Evolutionary conservation across 805 yeast genomes (phyloP).

Genomic region (Metschnikowia santaceciliae): DNA sequence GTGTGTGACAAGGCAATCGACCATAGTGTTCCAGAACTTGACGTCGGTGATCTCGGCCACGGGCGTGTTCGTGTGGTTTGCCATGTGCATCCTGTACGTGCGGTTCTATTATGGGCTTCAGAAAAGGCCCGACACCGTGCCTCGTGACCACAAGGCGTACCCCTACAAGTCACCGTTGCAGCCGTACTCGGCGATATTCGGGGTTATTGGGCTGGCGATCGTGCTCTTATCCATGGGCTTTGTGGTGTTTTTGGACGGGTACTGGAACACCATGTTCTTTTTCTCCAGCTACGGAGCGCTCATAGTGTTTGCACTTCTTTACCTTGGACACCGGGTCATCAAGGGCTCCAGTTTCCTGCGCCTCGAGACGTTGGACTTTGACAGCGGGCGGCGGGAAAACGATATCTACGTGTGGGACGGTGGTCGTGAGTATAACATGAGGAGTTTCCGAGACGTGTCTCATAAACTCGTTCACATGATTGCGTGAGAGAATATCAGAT

Average conservation of each 20-base stretch:
- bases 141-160: constrained; percentile 57
- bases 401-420: constrained; percentile 83
- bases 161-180: constrained; percentile 70
- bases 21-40: constrained; percentile 61
- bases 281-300: constrained; percentile 64
- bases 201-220: constrained; percentile 49
- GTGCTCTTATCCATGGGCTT: constrained; percentile 59
- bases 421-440: constrained; percentile 43
- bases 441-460: constrained; percentile 30
- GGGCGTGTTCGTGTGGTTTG: constrained; percentile 76
- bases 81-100: constrained; percentile 61
- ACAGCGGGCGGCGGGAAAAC: constrained; percentile 79
- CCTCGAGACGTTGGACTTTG: constrained; percentile 72
- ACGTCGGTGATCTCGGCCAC: constrained; percentile 68
- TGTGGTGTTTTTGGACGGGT: constrained; percentile 52
- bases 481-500: constrained; percentile 19
- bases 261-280: constrained; percentile 60
- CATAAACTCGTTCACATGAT: constrained; percentile 31
- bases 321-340: constrained; percentile 51
- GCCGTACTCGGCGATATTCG: constrained; percentile 64
- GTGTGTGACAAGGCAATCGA: constrained; percentile 54
- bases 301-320: constrained; percentile 49
- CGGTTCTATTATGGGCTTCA: constrained; percentile 62
- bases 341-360: constrained; percentile 64
- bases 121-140: constrained; percentile 59